Evolutionary conservation across 768 basidiomycete species (phyloP).

Genomic region (Suillus clintonianus): DNA sequence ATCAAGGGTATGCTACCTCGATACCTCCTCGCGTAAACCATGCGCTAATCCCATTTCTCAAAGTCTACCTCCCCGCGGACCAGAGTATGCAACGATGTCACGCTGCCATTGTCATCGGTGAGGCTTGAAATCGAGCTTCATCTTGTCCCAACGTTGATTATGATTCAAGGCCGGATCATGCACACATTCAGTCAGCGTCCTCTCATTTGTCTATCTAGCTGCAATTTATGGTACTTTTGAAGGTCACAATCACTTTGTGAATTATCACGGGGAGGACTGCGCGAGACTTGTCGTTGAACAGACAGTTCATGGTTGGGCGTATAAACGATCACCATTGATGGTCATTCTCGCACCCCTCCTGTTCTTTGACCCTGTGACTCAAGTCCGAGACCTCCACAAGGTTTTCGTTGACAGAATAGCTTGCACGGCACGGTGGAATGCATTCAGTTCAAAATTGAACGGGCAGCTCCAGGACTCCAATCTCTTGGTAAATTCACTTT

Average conservation of each 20-base stretch:
- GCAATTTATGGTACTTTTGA: neutral
- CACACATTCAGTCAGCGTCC: constrained; percentile 26
- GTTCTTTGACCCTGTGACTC: constrained; percentile 52
- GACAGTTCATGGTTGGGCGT: constrained; percentile 26
- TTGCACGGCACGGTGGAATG: constrained; percentile 42
- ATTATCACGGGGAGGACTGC: constrained; percentile 45
- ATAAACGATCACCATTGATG: constrained; percentile 39
- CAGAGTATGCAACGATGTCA: constrained; percentile 14
- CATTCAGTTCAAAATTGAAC: constrained; percentile 44
- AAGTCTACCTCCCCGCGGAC: neutral
- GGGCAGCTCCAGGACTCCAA: constrained; percentile 55
- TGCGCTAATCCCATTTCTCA: neutral
- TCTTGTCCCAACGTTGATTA: constrained; percentile 6
- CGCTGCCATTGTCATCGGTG: constrained; percentile 23
- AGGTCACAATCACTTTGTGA: constrained; percentile 39
- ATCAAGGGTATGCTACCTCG: constrained; percentile 20
- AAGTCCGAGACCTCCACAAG: constrained; percentile 44
- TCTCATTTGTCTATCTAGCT: neutral
- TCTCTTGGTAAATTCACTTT: constrained; percentile 49
- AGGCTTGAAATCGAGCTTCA: neutral
- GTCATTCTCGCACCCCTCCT: constrained; percentile 41
- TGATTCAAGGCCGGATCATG: constrained; percentile 32
- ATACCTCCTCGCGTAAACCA: neutral
- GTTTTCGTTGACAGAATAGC: constrained; percentile 47
- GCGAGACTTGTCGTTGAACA: constrained; percentile 42